Base-by-base conservation (phyloP, 768 basidiomycete genomes). In the Auriscalpium orientale region DNA sequence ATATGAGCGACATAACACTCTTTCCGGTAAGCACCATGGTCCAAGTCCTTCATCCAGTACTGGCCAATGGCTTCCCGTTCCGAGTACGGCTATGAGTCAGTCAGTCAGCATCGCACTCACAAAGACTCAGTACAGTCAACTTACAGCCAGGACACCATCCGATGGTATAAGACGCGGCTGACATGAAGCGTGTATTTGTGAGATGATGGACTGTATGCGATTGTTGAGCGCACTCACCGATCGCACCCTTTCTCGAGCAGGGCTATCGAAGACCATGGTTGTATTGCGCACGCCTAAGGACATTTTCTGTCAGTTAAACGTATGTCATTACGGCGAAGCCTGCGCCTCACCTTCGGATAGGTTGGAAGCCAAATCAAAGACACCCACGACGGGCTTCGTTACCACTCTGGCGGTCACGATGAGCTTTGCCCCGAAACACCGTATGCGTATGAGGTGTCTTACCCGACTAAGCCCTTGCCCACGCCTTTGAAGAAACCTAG, bases 401-500 rank as follows among this genome's bases (percentile, higher is more conserved):
- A 98, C 87, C 37, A 83, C 88, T 15, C 94, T 94, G 54, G 52
- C 51, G 49, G n/a, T 18, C 4, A n/a, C 16, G 22, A 34, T 61
- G 8, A 56, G 47, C 21, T 37, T 15, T 3, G 49, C 34, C 50
- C 54, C 9, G 13, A 37, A 33, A 44, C n/a, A n/a, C n/a, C n/a
- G n/a, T n/a, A n/a, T n/a, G n/a, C n/a, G n/a, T n/a, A 15, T 8
- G 46, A 45, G 37, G 21, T 43, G 21, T 61, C 76, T 49, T 69
- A 95, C 91, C 97, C 97, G 53, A 97, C 92, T 49, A 98, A 76
- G 18, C 97, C 94, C 70, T 94, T 95, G 22, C 97, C 97, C 34
- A 99, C 83, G 11, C 97, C 97, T 70, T 97, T 98, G 79, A 98
- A 93, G 73, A 99, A 99, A 3, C 97, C 97, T 28, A 91, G 73